Conservation (phyloP, 2,329 filamentous ascomycete genomes). For the Ceratocystis alfenasii region DNA sequence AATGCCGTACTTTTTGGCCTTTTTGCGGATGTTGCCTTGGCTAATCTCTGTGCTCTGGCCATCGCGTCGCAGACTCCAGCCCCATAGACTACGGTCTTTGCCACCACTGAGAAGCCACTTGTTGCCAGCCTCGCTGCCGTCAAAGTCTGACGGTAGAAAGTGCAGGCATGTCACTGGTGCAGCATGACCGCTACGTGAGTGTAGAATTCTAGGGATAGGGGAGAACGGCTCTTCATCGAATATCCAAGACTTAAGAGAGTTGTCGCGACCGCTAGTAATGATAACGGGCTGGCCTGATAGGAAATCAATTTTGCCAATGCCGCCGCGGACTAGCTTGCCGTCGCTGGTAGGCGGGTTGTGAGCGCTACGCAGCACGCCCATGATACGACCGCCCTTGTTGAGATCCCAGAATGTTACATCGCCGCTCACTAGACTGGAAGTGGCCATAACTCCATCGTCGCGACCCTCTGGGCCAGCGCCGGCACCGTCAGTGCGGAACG, state of each 20-base stretch:
- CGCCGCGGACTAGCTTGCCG: conserved; percentile 51
- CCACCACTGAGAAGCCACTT: conserved; percentile 93
- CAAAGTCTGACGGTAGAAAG: conserved; percentile 79
- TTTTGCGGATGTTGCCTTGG: conserved; percentile 77
- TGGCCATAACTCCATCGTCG: conserved; percentile 86
- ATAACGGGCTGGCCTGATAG: conserved; percentile 79
- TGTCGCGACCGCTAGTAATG: conserved; percentile 81
- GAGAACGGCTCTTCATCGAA: conserved; percentile 89
- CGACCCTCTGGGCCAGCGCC: conserved; percentile 81
- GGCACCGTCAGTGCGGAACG: conserved; percentile 78
- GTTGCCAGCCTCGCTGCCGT: conserved; percentile 74
- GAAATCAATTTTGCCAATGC: conserved; percentile 81
- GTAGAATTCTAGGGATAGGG: conserved; percentile 70
- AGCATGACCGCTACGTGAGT: conserved; percentile 78
- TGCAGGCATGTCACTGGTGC: conserved; percentile 69
- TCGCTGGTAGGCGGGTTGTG: conserved; percentile 61
- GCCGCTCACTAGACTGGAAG: conserved; percentile 62
- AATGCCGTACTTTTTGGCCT: conserved; percentile 77
- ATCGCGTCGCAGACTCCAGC: conserved; percentile 86
- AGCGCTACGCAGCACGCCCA: conserved; percentile 74
- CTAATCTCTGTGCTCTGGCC: conserved; percentile 89
- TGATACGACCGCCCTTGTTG: conserved; percentile 74
- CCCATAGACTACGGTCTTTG: conserved; percentile 84
- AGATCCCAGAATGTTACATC: conserved; percentile 96
- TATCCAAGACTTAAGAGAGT: conserved; percentile 91